Percentiles rank a stretch among this genome's conserved stretches.
Conservation (phyloP, 371 early-diverging fungal genomes). For the Mortierella sp. region DNA sequence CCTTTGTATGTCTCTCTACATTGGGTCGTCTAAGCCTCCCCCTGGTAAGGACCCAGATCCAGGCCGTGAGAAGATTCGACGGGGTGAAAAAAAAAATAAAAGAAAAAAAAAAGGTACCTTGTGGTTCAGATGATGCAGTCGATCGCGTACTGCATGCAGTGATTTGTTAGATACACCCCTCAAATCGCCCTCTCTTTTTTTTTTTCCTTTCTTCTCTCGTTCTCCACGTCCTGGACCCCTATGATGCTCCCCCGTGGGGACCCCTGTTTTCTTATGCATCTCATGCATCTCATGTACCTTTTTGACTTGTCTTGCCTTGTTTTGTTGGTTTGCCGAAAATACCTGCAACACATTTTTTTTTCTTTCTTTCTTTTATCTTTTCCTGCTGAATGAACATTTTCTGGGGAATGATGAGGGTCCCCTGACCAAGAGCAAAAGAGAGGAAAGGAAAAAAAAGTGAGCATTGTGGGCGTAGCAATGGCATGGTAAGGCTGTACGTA, state of each 20-base stretch:
- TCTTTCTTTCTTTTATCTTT: no score
- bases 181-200: not conserved
- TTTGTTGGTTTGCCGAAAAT: slow-evolving; percentile 7
- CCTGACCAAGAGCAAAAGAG: not conserved
- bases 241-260: not conserved
- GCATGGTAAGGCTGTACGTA: not conserved
- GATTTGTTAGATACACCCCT: not conserved
- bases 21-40: not conserved
- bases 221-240: not conserved
- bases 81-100: not conserved
- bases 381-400: not conserved
- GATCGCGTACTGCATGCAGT: not conserved
- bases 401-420: not conserved
- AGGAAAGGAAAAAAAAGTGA: not conserved
- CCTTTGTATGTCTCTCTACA: no score
- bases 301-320: not conserved
- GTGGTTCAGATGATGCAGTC: not conserved
- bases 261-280: not conserved
- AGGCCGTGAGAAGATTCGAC: not conserved
- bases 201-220: not conserved
- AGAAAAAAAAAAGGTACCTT: not conserved
- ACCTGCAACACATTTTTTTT: not conserved
- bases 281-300: not conserved
- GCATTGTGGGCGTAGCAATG: not conserved
- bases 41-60: not conserved